Evolutionary conservation across 257 asterid species (phyloP), one percentile per base, ranked within the genome.

Genomic region (Solanum dulcamara): DNA sequence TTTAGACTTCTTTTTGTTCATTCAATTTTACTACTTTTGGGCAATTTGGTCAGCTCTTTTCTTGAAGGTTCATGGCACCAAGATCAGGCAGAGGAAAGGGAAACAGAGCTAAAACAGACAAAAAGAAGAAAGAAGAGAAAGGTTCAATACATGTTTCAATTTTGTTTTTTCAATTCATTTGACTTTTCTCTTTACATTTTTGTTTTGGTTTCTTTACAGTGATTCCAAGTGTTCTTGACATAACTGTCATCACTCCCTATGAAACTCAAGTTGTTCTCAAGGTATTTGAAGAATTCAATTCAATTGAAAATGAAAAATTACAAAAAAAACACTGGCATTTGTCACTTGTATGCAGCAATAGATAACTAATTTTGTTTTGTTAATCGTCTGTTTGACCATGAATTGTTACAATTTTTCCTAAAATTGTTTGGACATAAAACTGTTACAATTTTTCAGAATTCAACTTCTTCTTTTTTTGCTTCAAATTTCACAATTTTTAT

Each of bases 101-200:
- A 71, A 91, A 85, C 88, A 95, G 92, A 88, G 51, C 95, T 26
- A 97, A 91, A 91, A 80, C 90, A 71, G 98, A 97, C 51, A 95
- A 91, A 93, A 97, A 90, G 98, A 97, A 94, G 94, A 97, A 94
- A 86, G 99, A 97, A 86, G 99, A 97, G 87, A 97, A 94, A 89
- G 98, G 99, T 94, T 18, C 64, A 79, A 17, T 48, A 4, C 64
- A 50, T 50, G 10, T 50, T 2, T 8, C 68, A 44, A 46, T 64
- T 11, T 26, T 13, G 5, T 20, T 3, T 62, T 72, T 2, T 22
- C 40, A 22, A 22, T 7, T 20, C 55, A 6, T 51, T 7, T 17
- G 1, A 10, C 26, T 57, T 51, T 18, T n/a, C 51, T 57, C n/a
- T 35, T 22, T 64, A 46, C 37, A n/a, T 2, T 32, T 18, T 70